A percentile compares a stretch with the other conserved stretches of the same genome.
phyloP scores from a whole-genome alignment of 73 alveolate species.

The Paraurostyla sp. region DNA sequence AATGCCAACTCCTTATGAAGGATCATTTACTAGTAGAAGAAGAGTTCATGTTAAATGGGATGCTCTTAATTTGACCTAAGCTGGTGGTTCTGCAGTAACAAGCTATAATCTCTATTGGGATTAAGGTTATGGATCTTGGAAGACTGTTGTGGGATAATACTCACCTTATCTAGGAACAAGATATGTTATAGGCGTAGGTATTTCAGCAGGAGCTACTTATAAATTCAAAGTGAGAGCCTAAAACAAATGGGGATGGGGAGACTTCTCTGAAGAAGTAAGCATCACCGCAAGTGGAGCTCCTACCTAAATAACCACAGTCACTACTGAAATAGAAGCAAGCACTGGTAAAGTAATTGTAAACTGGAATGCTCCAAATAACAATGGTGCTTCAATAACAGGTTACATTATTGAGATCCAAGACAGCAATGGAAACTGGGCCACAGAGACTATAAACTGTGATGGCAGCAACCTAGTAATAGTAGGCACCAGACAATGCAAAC shows the following conservation, averaged over 20 bases:
- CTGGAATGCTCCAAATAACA: conserved; percentile 25
- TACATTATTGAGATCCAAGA: conserved; percentile 20
- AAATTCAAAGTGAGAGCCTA: conserved; percentile 63
- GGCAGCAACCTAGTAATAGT: conserved; percentile 32
- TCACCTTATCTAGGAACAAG: background rate
- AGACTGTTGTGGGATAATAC: conserved; percentile 30
- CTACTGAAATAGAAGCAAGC: conserved; percentile 14
- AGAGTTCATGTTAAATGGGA: conserved; percentile 24
- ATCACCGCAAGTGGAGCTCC: conserved; percentile 70
- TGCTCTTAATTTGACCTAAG: background rate
- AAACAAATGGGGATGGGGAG: conserved; percentile 70
- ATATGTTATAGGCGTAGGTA: conserved; percentile 46
- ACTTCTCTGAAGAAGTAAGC: conserved; percentile 18
- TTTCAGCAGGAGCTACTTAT: conserved; percentile 67
- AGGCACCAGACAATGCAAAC: conserved; percentile 4
- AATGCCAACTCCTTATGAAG: conserved; percentile 20
- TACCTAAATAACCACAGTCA: conserved; percentile 7
- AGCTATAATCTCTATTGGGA: conserved; percentile 58
- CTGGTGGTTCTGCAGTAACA: conserved; percentile 58
- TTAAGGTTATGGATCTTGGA: conserved; percentile 50
- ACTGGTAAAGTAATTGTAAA: conserved; percentile 54
- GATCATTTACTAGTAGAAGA: conserved; percentile 34
- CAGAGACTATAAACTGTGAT: conserved; percentile 35
- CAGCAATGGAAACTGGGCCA: conserved; percentile 14
- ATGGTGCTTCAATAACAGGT: conserved; percentile 30